A percentile compares a stretch with the other conserved stretches of the same genome.
Conservation (phyloP, 2,329 filamentous ascomycete genomes). For the Proliferodiscus dingleyae region DNA sequence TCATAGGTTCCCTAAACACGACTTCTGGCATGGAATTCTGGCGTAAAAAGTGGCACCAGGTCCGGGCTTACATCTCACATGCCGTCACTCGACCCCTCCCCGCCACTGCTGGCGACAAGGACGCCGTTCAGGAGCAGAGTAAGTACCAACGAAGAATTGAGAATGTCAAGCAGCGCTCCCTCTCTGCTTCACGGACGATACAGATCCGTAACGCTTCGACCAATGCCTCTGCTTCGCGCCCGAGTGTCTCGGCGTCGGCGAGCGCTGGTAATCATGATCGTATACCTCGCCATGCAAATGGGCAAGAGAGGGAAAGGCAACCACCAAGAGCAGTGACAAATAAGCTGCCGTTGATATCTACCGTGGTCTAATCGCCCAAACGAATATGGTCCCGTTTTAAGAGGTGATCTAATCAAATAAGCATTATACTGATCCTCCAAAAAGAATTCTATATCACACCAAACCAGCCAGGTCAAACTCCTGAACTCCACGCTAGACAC, state of each 20-base stretch:
- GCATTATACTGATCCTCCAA: too few relatives aligned
- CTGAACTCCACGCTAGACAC: too few relatives aligned
- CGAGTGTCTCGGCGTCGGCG: not conserved
- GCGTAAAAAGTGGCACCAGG: slow-evolving; percentile 19
- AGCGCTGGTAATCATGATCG: not conserved
- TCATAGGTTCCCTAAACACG: slow-evolving; percentile 43
- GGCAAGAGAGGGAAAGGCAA: not conserved
- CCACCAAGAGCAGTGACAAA: too few relatives aligned
- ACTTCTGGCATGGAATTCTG: slow-evolving; percentile 27
- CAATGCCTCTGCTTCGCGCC: not conserved
- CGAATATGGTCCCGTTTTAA: too few relatives aligned
- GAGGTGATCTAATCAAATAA: too few relatives aligned
- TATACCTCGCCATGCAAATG: too few relatives aligned
- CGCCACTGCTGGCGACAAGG: not conserved
- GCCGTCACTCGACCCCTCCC: not conserved
- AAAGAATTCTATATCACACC: too few relatives aligned
- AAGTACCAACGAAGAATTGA: not conserved
- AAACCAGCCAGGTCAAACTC: too few relatives aligned
- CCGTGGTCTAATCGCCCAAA: too few relatives aligned
- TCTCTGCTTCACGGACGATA: not conserved
- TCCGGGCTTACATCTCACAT: slow-evolving; percentile 6
- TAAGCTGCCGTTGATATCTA: too few relatives aligned
- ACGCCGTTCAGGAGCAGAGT: not conserved
- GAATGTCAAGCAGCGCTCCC: not conserved
- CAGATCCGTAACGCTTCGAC: not conserved